Evolutionary conservation across 2,329 filamentous ascomycete genomes (phyloP), one percentile per base, ranked within the genome.

Genomic region (Talaromyces marneffei): DNA sequence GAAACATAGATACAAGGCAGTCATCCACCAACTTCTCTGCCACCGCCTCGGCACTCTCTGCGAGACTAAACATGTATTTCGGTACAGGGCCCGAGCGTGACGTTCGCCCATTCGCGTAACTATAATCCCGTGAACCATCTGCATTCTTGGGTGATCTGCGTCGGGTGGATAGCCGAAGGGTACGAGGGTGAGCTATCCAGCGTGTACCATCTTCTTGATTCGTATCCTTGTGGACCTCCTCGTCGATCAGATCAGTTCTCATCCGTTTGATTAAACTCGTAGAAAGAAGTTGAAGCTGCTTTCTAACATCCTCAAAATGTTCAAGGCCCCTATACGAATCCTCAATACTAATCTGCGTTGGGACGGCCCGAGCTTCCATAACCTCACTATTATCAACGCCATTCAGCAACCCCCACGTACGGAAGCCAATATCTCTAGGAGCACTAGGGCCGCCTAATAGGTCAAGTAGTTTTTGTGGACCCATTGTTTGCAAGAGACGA

Each of bases 321-420:
- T 88, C 84, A 1, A 96, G 78, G 0, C 86, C 85, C 25, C 85
- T 82, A 72, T 96, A 97, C 16, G 91, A 94, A 75, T 97, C 92
- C 71, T 97, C 93, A 65, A 97, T 94, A 73, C 91, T 94, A 71
- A 97, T 95, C 74, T 97, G 92, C 1, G 85, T 86, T 0, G 93
- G 93, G 1, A 95, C 75, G 48, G 86, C 83, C 66, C 84, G 85
- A 1, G 86, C 88, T 64, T 86, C 81, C 55, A 86, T 85, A 18
- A 97, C 91, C 62, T 90, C 86, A 0, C 83, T 81, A 57, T 86
- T 77, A 72, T 97, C 93, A 29, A 91, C 80, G 5, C 92, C 93
- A 71, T 97, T 88, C 2, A 97, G 77, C 6, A 96, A 79, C 18
- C 79, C 80, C 91, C 91, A 97, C 2, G 92, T 78, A 66, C 85